Conservation (phyloP, 352 stramenopile genomes). For the Phytophthora gonapodyides region DNA sequence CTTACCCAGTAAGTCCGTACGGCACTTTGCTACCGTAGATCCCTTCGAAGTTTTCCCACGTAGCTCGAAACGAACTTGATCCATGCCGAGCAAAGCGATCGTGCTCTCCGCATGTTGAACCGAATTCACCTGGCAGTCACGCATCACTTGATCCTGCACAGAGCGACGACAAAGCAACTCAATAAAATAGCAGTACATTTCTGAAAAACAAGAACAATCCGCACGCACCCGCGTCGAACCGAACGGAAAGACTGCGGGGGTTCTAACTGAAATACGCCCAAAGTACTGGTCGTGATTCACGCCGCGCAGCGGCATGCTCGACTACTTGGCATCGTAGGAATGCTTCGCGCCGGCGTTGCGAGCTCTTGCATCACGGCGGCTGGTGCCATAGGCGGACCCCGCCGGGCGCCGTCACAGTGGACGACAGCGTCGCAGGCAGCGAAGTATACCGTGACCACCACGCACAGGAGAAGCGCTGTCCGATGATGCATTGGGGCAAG, state of each 20-base stretch:
- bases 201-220: no score
- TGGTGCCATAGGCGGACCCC: neutral
- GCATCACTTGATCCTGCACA: constrained; percentile 40
- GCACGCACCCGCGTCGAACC: no score
- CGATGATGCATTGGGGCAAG: neutral
- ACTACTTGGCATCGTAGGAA: neutral
- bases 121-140: constrained; percentile 41
- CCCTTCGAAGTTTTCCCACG: constrained; percentile 38
- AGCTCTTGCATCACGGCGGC: constrained; percentile 2
- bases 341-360: neutral
- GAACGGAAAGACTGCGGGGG: constrained; percentile 43
- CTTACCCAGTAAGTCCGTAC: constrained; percentile 39
- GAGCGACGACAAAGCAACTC: neutral
- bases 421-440: neutral
- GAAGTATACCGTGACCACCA: neutral
- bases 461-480: neutral
- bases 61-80: constrained; percentile 36
- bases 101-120: constrained; percentile 66
- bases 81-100: constrained; percentile 37
- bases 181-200: no score
- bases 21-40: constrained; percentile 59
- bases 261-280: constrained; percentile 31
- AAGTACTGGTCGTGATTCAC: constrained; percentile 40
- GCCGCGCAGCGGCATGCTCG: constrained; percentile 30
- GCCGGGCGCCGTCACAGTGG: neutral